Evolutionary conservation across 306 rosid genomes (phyloP).

Genomic region (Cyclanthera cordifolia): DNA sequence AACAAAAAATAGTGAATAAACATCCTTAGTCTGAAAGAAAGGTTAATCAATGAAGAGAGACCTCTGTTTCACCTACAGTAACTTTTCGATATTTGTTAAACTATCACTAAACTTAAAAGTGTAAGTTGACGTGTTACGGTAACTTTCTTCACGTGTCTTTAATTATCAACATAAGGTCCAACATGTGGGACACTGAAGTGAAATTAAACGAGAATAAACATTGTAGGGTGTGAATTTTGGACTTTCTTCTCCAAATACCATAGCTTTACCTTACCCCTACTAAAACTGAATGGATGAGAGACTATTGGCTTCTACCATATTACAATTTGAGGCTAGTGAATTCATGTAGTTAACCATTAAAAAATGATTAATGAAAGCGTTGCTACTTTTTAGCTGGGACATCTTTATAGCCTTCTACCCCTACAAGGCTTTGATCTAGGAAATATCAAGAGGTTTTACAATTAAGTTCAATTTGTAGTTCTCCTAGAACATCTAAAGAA

Average conservation of each 20-base stretch:
- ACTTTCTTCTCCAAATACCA: not conserved
- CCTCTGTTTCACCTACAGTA: not conserved
- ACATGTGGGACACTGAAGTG: not conserved
- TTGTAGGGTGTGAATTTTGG: not conserved
- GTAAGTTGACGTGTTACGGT: not conserved
- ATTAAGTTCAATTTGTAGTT: too few species aligned
- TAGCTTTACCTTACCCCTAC: too few species aligned
- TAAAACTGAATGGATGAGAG: too few species aligned
- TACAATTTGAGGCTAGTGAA: not conserved
- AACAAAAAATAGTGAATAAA: not conserved
- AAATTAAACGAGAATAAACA: not conserved
- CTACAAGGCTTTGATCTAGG: too few species aligned
- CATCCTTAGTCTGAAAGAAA: not conserved
- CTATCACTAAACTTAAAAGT: not conserved
- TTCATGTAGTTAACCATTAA: too few species aligned
- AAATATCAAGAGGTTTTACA: too few species aligned
- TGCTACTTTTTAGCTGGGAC: too few species aligned
- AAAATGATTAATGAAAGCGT: too few species aligned
- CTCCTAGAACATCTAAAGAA: too few species aligned
- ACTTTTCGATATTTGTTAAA: not conserved
- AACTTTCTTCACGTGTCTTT: not conserved
- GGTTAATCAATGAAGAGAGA: not conserved
- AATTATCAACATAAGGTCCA: not conserved
- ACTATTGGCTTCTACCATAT: too few species aligned
- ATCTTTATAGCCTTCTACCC: too few species aligned